Evolutionary conservation across 257 asterid genomes (phyloP).

Genomic region (Sherardia arvensis): DNA sequence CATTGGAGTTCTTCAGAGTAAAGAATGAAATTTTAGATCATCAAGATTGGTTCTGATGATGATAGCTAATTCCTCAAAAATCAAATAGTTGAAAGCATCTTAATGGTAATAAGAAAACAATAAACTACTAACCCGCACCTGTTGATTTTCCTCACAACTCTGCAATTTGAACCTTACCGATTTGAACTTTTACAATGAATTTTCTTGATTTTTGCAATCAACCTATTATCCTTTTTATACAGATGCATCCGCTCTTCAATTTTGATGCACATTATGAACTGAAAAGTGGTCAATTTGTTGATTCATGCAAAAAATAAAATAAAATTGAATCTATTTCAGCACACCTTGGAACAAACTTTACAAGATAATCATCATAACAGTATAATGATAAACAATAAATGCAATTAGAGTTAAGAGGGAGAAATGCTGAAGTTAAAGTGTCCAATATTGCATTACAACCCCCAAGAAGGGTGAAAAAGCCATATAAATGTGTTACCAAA

Average conservation of each 20-base stretch:
- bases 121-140: conserved; percentile 6
- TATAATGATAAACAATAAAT: neutral
- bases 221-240: too few relatives aligned
- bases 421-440: neutral
- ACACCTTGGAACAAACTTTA: too few relatives aligned
- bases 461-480: neutral
- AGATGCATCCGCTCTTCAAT: neutral
- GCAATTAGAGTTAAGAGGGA: neutral
- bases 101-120: neutral
- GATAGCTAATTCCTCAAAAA: conserved; percentile 1
- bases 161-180: neutral
- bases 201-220: neutral
- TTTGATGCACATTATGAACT: neutral
- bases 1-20: conserved; percentile 18
- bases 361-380: neutral
- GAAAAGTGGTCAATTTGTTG: neutral
- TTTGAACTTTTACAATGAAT: neutral
- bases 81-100: conserved; percentile 5
- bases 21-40: conserved; percentile 2
- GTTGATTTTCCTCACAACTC: neutral
- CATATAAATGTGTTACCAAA: too few relatives aligned
- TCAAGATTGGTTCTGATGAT: neutral
- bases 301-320: too few relatives aligned
- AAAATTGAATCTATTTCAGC: neutral
- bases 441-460: neutral